Evolutionary conservation across 2,329 filamentous ascomycete genomes (phyloP).

Genomic region (Huntiella savannae): DNA sequence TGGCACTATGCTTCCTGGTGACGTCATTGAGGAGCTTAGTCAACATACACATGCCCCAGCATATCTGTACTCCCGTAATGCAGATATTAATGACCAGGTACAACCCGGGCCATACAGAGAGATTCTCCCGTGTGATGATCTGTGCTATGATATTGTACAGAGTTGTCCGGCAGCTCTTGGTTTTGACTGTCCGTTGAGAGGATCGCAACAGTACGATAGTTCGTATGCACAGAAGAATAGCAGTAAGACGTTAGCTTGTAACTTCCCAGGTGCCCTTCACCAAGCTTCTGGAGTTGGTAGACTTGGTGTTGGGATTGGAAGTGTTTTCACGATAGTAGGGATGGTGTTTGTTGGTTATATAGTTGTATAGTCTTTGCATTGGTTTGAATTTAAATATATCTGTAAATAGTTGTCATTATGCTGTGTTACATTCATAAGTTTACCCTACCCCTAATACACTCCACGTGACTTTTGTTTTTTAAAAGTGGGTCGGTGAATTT

Average conservation of each 20-base stretch:
- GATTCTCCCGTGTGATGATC: slow-evolving; percentile 66
- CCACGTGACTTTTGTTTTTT: too few species aligned
- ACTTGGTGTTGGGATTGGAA: not conserved
- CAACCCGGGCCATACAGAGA: slow-evolving; percentile 85
- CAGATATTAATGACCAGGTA: slow-evolving; percentile 51
- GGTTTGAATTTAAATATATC: not conserved
- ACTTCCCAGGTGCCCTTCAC: slow-evolving; percentile 14
- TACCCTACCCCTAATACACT: too few species aligned
- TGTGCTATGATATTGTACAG: slow-evolving; percentile 73
- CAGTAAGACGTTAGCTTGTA: slow-evolving; percentile 18
- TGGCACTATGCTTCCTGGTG: slow-evolving; percentile 32
- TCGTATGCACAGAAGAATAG: slow-evolving; percentile 20
- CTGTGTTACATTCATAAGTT: too few species aligned
- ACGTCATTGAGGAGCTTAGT: slow-evolving; percentile 14
- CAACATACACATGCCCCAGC: slow-evolving; percentile 16
- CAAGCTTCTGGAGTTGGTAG: slow-evolving; percentile 6
- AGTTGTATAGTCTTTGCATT: not conserved
- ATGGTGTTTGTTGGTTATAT: not conserved
- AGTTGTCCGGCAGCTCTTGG: slow-evolving; percentile 60
- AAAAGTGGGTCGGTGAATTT: too few species aligned
- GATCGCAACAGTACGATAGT: slow-evolving; percentile 18
- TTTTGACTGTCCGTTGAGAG: slow-evolving; percentile 51
- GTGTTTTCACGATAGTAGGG: too few species aligned
- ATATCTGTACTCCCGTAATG: slow-evolving; percentile 43
- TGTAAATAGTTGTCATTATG: too few species aligned